These are phyloP conservation scores for Hyphochytrium catenoides DNA, from an alignment of 352 stramenopile species.

Conservation along the genomic window DNA sequence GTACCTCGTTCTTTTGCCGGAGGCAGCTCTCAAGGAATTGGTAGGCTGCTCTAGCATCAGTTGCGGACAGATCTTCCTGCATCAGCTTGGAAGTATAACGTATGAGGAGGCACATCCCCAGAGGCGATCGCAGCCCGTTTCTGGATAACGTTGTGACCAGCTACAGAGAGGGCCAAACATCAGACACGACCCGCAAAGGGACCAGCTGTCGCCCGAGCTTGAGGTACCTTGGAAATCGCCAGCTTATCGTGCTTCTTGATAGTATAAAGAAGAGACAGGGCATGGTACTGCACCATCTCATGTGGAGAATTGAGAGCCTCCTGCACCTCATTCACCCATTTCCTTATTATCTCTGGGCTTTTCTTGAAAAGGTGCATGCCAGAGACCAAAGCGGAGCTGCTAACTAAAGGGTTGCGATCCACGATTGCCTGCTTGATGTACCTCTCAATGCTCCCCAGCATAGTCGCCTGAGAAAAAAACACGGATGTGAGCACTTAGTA, in stretches of 20 bases:
- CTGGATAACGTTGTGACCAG: constrained; percentile 70
- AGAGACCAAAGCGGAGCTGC: constrained; percentile 86
- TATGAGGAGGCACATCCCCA: constrained; percentile 90
- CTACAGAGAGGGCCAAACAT: constrained; percentile 4
- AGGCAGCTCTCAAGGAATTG: constrained; percentile 86
- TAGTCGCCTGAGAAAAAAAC: constrained; percentile 20
- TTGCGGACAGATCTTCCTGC: constrained; percentile 51
- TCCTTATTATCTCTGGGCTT: constrained; percentile 68
- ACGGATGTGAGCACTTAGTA: constrained; percentile 24
- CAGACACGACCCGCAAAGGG: background rate
- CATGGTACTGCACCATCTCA: constrained; percentile 99
- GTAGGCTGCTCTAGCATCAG: constrained; percentile 49
- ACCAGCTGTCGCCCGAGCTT: background rate
- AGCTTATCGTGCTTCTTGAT: constrained; percentile 96
- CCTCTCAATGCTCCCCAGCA: constrained; percentile 70
- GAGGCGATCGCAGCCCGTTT: constrained; percentile 72
- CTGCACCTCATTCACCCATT: constrained; percentile 94
- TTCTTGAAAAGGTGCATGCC: constrained; percentile 81
- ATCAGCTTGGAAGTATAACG: constrained; percentile 81
- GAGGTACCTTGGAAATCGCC: constrained; percentile 75
- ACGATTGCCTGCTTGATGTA: constrained; percentile 99
- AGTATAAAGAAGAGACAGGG: constrained; percentile 91
- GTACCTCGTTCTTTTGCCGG: constrained; percentile 76
- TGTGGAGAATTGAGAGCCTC: constrained; percentile 81
- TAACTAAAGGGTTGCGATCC: constrained; percentile 87